These are phyloP conservation scores for Tremella yokohamensis DNA, from an alignment of 768 basidiomycete genomes.

Conservation along the genomic window DNA sequence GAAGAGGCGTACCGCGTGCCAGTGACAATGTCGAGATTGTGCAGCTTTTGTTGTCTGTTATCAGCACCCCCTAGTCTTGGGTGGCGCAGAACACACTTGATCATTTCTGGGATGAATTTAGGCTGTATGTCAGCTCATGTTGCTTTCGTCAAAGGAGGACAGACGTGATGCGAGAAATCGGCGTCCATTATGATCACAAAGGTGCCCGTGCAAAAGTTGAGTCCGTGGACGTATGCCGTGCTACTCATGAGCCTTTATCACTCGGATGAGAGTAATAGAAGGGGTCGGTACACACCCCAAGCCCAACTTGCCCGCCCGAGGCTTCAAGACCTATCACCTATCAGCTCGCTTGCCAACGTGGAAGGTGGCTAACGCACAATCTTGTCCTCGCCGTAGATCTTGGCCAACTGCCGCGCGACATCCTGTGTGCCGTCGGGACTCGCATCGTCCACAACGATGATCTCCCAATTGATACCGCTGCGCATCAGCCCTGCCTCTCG, in stretches of 20 bases:
- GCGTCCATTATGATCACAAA: conserved; percentile 98
- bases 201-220: conserved; percentile 82
- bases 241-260: conserved; percentile 52
- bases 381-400: conserved; percentile 76
- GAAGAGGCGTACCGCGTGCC: conserved; percentile 73
- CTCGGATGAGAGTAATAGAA: not conserved
- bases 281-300: conserved; percentile 62
- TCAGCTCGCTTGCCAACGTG: conserved; percentile 6
- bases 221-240: conserved; percentile 87
- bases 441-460: conserved; percentile 87
- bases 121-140: conserved; percentile 57
- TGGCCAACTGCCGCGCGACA: conserved; percentile 72
- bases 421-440: conserved; percentile 92
- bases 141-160: not conserved
- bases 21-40: conserved; percentile 87
- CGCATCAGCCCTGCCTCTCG: not conserved
- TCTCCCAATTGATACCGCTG: conserved; percentile 76
- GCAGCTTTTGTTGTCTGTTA: conserved; percentile 70
- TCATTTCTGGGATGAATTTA: conserved; percentile 78
- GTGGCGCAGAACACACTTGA: conserved; percentile 8
- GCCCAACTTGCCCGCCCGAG: conserved; percentile 84
- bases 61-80: not conserved
- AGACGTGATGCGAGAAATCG: conserved; percentile 89
- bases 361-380: conserved; percentile 56
- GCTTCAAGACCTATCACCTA: conserved; percentile 64